Conservation (phyloP, 192 early-diverging fungal genomes). For the Linderina pennispora region DNA sequence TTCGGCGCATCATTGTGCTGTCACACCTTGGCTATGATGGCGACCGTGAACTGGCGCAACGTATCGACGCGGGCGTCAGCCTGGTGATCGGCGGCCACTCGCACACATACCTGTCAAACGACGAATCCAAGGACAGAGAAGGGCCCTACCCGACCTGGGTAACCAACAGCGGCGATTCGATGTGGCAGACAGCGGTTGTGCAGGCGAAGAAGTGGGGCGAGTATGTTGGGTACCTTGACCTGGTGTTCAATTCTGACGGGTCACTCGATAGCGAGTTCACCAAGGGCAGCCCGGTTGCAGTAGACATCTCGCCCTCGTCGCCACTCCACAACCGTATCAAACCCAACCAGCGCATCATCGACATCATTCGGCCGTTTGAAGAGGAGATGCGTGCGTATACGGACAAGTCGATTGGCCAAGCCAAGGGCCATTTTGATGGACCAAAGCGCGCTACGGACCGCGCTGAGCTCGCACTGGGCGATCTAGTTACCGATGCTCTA, state of each 20-base stretch:
- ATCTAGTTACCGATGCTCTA: conserved; percentile 63
- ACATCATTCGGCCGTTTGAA: conserved; percentile 15
- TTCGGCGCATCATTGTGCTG: conserved; percentile 62
- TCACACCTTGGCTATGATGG: conserved; percentile 71
- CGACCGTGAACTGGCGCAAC: conserved; percentile 56
- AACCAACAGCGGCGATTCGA: conserved; percentile 39
- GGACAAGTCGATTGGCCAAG: conserved; percentile 36
- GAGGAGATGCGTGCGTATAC: conserved; percentile 15
- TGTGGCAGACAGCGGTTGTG: conserved; percentile 65
- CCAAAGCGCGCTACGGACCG: conserved; percentile 32
- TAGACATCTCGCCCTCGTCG: conserved; percentile 47
- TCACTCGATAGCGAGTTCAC: conserved; percentile 48
- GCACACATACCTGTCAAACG: conserved; percentile 52
- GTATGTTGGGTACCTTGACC: conserved; percentile 61
- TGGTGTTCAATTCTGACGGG: conserved; percentile 56
- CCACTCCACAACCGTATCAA: conserved; percentile 46
- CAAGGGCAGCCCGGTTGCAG: conserved; percentile 53
- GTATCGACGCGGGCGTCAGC: conserved; percentile 50
- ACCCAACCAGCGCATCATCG: conserved; percentile 8
- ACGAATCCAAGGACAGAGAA: neutral
- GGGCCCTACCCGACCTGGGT: conserved; percentile 70
- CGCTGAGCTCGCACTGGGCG: conserved; percentile 56
- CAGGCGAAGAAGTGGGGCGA: conserved; percentile 66
- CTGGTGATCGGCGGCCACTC: conserved; percentile 75
- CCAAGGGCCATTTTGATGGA: conserved; percentile 39